phyloP scores from a whole-genome alignment of 2,329 filamentous ascomycete genomes.

The Mycosphaerella sp. region DNA sequence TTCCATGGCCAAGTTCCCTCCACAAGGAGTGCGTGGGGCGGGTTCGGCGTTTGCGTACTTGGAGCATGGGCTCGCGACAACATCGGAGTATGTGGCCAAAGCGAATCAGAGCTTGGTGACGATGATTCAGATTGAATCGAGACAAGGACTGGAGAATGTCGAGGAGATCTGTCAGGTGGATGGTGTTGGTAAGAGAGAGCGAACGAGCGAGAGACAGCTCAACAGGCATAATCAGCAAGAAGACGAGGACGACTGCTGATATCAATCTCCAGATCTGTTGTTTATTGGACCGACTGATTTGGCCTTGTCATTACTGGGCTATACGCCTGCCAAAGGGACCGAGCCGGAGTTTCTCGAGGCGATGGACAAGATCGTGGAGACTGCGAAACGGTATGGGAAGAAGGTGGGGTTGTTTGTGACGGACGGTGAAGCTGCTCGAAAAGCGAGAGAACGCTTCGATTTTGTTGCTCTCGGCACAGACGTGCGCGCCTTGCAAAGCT shows the following conservation, averaged over 20 bases:
- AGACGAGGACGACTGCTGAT: neutral
- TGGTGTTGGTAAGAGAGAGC: constrained; percentile 38
- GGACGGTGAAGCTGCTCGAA: constrained; percentile 43
- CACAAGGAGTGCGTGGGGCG: constrained; percentile 46
- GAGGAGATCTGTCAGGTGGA: constrained; percentile 47
- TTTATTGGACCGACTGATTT: constrained; percentile 52
- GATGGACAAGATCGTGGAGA: constrained; percentile 48
- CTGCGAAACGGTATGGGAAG: constrained; percentile 57
- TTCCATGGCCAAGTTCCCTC: constrained; percentile 49
- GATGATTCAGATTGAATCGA: constrained; percentile 44
- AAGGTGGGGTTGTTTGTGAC: constrained; percentile 53
- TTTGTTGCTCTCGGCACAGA: constrained; percentile 38
- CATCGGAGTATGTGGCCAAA: constrained; percentile 44
- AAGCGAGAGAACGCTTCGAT: constrained; percentile 46
- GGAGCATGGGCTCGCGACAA: constrained; percentile 45
- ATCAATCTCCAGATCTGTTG: constrained; percentile 29
- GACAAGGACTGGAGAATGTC: constrained; percentile 35
- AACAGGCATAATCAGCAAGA: neutral
- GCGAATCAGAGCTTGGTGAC: constrained; percentile 48
- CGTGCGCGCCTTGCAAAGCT: constrained; percentile 21
- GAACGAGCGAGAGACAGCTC: no score
- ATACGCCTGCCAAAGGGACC: constrained; percentile 38
- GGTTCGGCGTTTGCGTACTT: constrained; percentile 51
- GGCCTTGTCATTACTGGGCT: constrained; percentile 48
- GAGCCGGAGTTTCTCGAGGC: constrained; percentile 44